Conservation (phyloP, 176 grass and related monocot genomes). For the Lolium multiflorum region DNA sequence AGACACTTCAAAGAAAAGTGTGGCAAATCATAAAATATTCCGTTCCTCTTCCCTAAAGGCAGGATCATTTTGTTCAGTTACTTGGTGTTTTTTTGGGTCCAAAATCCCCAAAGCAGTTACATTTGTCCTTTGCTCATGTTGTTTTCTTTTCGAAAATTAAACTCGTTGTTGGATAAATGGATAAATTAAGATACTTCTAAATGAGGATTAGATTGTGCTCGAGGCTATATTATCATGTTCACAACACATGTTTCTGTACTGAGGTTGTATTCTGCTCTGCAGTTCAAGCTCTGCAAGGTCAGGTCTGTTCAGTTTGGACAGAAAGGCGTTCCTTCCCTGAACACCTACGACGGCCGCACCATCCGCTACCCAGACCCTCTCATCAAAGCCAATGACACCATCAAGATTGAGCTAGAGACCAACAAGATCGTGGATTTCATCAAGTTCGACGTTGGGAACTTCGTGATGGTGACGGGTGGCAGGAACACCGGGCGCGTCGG, state of each 20-base stretch:
- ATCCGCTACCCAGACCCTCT: constrained; percentile 69
- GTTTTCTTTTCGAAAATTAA: constrained; percentile 1
- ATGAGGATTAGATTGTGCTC: not conserved
- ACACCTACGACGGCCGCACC: constrained; percentile 74
- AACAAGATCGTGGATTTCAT: constrained; percentile 77
- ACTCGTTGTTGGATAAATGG: not conserved
- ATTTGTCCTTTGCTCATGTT: not conserved
- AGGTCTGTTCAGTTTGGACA: constrained; percentile 65
- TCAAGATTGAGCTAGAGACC: constrained; percentile 67
- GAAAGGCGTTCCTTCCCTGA: constrained; percentile 68
- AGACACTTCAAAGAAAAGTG: too few relatives aligned
- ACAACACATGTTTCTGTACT: too few relatives aligned
- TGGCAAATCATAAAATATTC: too few relatives aligned
- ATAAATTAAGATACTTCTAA: not conserved
- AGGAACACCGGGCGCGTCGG: constrained; percentile 70
- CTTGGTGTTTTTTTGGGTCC: not conserved
- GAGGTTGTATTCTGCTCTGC: not conserved
- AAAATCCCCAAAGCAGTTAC: not conserved
- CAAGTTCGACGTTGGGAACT: constrained; percentile 66
- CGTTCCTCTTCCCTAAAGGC: too few relatives aligned
- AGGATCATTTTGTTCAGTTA: not conserved
- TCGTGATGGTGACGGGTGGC: constrained; percentile 72
- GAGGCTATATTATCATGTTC: too few relatives aligned
- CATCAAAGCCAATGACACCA: constrained; percentile 74
- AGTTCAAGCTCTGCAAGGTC: constrained; percentile 76